A percentile compares a stretch with the other conserved stretches of the same genome.
phyloP scores from a whole-genome alignment of 345 rosid species.

The Gossypium sturtianum region DNA sequence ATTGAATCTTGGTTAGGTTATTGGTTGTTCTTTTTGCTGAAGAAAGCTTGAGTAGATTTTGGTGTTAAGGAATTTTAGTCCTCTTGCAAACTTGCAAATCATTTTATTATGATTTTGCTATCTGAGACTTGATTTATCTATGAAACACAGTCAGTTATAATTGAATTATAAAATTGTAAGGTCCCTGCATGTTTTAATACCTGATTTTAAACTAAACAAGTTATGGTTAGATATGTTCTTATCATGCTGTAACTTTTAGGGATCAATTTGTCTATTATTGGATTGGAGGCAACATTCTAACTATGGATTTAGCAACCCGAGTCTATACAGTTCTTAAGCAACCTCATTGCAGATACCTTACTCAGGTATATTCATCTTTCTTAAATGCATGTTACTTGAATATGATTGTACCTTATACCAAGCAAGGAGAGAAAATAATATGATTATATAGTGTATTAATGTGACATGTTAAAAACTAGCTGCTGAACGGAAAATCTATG shows the following conservation, averaged over 20 bases:
- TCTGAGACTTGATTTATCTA: neutral
- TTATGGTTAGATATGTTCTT: neutral
- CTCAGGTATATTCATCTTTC: slow-evolving; percentile 47
- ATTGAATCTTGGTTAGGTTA: neutral
- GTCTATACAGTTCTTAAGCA: slow-evolving; percentile 62
- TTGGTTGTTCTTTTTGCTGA: neutral
- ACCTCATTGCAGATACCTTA: slow-evolving; percentile 59
- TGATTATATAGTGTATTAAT: neutral
- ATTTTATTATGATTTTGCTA: neutral
- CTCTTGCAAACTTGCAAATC: neutral
- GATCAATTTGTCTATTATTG: slow-evolving; percentile 68
- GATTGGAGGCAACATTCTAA: slow-evolving; percentile 62
- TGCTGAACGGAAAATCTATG: neutral
- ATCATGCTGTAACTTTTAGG: slow-evolving; percentile 29
- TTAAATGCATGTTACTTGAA: neutral
- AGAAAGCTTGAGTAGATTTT: neutral
- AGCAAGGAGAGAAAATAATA: neutral
- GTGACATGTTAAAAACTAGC: neutral
- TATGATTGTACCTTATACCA: neutral
- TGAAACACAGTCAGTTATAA: neutral
- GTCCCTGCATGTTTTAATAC: neutral
- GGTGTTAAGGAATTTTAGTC: neutral
- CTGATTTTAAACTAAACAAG: neutral
- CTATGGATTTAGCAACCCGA: slow-evolving; percentile 61
- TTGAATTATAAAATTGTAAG: neutral